A percentile compares a stretch with the other conserved stretches of the same genome.
Conservation (phyloP, 2,329 filamentous ascomycete genomes). For the Aaosphaeria pasadenensis region DNA sequence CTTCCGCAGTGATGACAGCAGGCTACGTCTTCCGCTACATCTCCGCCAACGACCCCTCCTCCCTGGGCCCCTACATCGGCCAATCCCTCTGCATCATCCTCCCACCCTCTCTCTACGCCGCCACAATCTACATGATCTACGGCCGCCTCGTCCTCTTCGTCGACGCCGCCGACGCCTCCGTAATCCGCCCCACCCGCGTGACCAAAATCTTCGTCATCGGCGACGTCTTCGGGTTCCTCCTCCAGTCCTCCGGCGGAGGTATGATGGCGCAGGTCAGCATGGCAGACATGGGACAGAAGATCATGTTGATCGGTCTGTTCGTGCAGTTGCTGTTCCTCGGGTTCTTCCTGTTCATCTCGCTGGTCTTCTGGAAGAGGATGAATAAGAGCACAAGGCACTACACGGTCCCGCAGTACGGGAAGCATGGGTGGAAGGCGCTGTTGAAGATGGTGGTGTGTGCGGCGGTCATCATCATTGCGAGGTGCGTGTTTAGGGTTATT, state of each 20-base stretch:
- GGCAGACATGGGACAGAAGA: slow-evolving; percentile 14
- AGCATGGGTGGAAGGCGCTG: slow-evolving; percentile 33
- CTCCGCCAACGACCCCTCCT: slow-evolving; percentile 11
- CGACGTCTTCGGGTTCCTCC: slow-evolving; percentile 50
- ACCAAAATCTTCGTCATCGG: slow-evolving; percentile 55
- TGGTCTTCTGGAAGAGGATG: slow-evolving; percentile 21
- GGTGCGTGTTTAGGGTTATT: slow-evolving; percentile 48
- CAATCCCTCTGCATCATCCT: slow-evolving; percentile 41
- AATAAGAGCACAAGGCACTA: slow-evolving; percentile 8
- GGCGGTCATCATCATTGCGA: slow-evolving; percentile 46
- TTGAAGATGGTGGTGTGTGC: slow-evolving; percentile 43
- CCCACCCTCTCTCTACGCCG: slow-evolving; percentile 43
- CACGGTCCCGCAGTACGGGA: slow-evolving; percentile 24
- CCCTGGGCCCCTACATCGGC: slow-evolving; percentile 28
- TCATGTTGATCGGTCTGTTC: slow-evolving; percentile 21
- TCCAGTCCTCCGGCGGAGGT: slow-evolving; percentile 42
- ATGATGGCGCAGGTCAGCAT: slow-evolving; percentile 18
- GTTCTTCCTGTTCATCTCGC: slow-evolving; percentile 17
- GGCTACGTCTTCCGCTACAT: slow-evolving; percentile 16
- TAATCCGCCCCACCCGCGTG: slow-evolving; percentile 43
- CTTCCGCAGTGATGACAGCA: slow-evolving; percentile 17
- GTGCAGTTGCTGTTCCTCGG: slow-evolving; percentile 22
- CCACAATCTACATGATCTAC: slow-evolving; percentile 45
- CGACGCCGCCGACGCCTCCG: slow-evolving; percentile 38
- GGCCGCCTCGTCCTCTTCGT: slow-evolving; percentile 38